These are phyloP conservation scores for Liquidambar formosana DNA, from an alignment of 164 flowering plant species.

Conservation along the genomic window DNA sequence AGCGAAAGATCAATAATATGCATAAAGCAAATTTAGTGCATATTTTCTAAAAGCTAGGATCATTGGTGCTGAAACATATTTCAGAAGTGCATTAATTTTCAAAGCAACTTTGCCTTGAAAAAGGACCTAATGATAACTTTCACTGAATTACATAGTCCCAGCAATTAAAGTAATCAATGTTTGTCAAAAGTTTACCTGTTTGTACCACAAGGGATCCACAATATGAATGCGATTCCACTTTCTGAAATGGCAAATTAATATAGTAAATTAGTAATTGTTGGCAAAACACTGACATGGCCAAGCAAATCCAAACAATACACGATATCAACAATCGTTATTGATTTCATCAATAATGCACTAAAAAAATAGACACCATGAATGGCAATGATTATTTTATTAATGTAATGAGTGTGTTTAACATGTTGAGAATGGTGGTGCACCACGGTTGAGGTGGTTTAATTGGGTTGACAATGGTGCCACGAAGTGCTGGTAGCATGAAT, in stretches of 20 bases:
- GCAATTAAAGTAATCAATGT: background rate
- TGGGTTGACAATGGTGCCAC: too few relatives aligned
- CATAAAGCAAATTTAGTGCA: background rate
- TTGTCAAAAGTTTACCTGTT: background rate
- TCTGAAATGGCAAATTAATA: background rate
- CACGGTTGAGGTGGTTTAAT: background rate
- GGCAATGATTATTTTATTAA: background rate
- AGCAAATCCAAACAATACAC: background rate
- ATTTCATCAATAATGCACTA: background rate
- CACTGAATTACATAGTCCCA: too few relatives aligned
- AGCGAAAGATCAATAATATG: background rate
- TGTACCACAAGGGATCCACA: background rate
- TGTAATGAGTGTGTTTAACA: background rate
- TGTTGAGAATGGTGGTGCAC: background rate
- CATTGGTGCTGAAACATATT: background rate
- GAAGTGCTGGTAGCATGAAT: too few relatives aligned
- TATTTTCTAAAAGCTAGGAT: background rate
- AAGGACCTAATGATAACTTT: too few relatives aligned
- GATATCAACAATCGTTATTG: background rate
- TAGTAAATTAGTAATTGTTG: background rate
- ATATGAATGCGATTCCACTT: slow-evolving; percentile 1
- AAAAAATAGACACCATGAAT: background rate
- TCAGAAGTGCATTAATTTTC: too few relatives aligned
- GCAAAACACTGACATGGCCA: background rate
- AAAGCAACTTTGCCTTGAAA: too few relatives aligned